Percentiles rank a stretch among this genome's conserved stretches.
Conservation (phyloP, 441 rosid species). For the Capsella rubella region DNA sequence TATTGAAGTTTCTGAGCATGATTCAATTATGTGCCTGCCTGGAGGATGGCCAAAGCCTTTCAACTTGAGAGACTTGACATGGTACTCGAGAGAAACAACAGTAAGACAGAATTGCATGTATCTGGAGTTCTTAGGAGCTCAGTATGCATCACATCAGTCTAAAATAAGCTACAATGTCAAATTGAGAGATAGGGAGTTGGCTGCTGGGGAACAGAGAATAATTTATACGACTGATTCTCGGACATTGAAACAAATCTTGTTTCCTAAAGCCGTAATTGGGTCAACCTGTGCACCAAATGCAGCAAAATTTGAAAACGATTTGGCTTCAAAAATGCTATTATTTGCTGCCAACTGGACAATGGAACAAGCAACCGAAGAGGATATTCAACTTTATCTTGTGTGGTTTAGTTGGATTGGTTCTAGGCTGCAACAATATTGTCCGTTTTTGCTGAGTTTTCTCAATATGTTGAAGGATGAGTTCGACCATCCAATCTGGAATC, state of each 20-base stretch:
- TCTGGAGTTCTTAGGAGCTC: conserved; percentile 82
- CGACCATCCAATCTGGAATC: conserved; percentile 83
- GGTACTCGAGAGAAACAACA: conserved; percentile 72
- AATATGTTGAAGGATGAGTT: conserved; percentile 58
- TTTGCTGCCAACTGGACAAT: conserved; percentile 84
- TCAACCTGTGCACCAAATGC: conserved; percentile 35
- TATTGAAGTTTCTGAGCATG: too few relatives aligned
- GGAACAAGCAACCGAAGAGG: conserved; percentile 83
- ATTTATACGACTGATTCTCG: conserved; percentile 49
- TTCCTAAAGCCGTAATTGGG: conserved; percentile 55
- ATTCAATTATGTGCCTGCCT: conserved; percentile 59
- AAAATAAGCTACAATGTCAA: conserved; percentile 41
- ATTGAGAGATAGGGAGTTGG: conserved; percentile 39
- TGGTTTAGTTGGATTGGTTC: conserved; percentile 78
- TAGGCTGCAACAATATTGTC: conserved; percentile 55
- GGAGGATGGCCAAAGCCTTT: conserved; percentile 94
- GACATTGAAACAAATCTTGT: conserved; percentile 49
- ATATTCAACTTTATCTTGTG: conserved; percentile 70
- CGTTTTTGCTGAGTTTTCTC: conserved; percentile 55
- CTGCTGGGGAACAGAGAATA: conserved; percentile 40
- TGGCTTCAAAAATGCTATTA: conserved; percentile 58
- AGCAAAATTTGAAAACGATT: conserved; percentile 43
- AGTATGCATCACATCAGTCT: conserved; percentile 54
- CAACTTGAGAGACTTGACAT: conserved; percentile 64
- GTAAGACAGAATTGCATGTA: conserved; percentile 88